These are phyloP conservation scores for Gymnopilus junonius DNA, from an alignment of 768 basidiomycete species.

Conservation along the genomic window DNA sequence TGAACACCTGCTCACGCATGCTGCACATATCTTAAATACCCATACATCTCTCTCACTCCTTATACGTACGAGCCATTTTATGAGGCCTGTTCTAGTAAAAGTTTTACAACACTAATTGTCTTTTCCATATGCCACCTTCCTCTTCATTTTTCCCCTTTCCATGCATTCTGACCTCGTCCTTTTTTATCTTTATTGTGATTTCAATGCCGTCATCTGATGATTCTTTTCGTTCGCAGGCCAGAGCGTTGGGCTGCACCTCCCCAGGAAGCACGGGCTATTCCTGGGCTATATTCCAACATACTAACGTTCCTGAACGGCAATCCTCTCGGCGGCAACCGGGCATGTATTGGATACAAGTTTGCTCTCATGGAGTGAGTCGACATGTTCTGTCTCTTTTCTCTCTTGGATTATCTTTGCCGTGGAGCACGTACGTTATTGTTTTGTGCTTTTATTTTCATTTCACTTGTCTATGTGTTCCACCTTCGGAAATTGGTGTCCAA, in stretches of 20 bases:
- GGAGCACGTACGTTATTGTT: constrained; percentile 1
- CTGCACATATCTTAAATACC: neutral
- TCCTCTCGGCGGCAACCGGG: constrained; percentile 52
- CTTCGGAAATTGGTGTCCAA: neutral
- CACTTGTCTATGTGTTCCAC: neutral
- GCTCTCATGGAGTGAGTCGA: constrained; percentile 60
- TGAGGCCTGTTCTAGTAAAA: neutral
- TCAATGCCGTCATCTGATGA: constrained; percentile 8
- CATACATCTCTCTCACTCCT: neutral
- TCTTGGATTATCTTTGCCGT: constrained; percentile 1
- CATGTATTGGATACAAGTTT: constrained; percentile 67
- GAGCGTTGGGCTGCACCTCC: constrained; percentile 63
- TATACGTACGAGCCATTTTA: neutral
- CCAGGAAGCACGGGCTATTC: constrained; percentile 30
- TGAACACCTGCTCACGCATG: neutral
- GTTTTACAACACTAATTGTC: neutral
- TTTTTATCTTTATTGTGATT: neutral
- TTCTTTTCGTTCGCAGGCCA: constrained; percentile 43
- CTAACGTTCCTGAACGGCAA: constrained; percentile 63
- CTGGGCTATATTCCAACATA: constrained; percentile 55
- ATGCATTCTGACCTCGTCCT: neutral
- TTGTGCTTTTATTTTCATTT: neutral
- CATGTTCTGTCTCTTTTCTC: constrained; percentile 14
- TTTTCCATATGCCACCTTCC: neutral
- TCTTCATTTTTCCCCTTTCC: neutral